Evolutionary conservation across 345 rosid species (phyloP).

Genomic region (Mercurialis annua): DNA sequence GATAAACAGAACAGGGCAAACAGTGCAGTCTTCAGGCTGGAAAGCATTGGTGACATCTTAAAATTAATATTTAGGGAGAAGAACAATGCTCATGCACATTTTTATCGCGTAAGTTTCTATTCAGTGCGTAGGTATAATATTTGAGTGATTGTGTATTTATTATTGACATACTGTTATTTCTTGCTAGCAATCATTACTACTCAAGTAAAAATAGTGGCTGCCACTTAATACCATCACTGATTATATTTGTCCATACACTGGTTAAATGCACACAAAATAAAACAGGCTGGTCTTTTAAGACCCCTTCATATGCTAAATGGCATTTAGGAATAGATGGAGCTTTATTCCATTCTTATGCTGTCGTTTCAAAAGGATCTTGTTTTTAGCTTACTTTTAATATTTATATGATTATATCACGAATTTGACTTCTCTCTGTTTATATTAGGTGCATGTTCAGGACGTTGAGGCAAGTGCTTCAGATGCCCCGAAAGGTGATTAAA

Average conservation of each 20-base stretch:
- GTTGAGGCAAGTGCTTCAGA: conserved; percentile 50
- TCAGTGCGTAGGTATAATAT: conserved; percentile 7
- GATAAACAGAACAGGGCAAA: conserved; percentile 55
- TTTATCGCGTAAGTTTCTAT: conserved; percentile 69
- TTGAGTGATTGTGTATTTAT: neutral
- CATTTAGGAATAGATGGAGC: neutral
- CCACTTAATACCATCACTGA: neutral
- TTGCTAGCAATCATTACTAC: neutral
- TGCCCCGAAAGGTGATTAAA: conserved; percentile 53
- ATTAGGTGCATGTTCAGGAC: conserved; percentile 89
- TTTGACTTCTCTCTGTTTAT: conserved; percentile 23
- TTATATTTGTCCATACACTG: neutral
- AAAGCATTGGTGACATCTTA: conserved; percentile 66
- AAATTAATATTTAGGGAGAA: conserved; percentile 65
- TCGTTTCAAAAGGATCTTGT: neutral
- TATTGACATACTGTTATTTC: neutral
- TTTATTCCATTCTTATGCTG: conserved; percentile 1
- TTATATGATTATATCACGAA: conserved; percentile 8
- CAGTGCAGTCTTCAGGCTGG: conserved; percentile 62
- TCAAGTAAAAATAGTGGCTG: neutral
- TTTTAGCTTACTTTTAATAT: too few relatives aligned
- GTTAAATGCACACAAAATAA: neutral
- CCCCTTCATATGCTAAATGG: neutral
- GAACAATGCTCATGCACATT: conserved; percentile 53
- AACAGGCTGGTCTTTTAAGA: neutral